Evolutionary conservation across 495 filamentous ascomycete species (phyloP).

Genomic region (Ascodesmis nigricans): DNA sequence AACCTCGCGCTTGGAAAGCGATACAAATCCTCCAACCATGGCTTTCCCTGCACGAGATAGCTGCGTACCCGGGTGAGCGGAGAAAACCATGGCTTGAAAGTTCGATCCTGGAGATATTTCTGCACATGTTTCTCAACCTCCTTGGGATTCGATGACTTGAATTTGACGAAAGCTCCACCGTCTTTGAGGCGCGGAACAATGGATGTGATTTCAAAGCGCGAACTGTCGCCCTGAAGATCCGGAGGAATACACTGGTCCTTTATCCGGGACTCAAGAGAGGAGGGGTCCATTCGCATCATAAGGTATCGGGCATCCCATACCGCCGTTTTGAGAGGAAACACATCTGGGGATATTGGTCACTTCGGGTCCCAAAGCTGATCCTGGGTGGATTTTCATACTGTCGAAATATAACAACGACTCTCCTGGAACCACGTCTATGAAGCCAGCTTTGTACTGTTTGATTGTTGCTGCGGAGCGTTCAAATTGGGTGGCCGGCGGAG

Average conservation of each 20-base stretch:
- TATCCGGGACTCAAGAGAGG: constrained; percentile 32
- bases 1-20: constrained; percentile 54
- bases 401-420: constrained; percentile 79
- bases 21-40: constrained; percentile 86
- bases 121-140: constrained; percentile 38
- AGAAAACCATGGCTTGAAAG: constrained; percentile 33
- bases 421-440: constrained; percentile 45
- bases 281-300: constrained; percentile 39
- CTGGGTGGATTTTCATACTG: no score
- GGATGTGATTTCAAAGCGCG: constrained; percentile 35
- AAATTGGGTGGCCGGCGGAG: constrained; percentile 1
- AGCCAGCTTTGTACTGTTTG: constrained; percentile 35
- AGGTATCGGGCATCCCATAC: constrained; percentile 37
- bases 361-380: no score
- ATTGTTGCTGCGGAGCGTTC: constrained; percentile 9
- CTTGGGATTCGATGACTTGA: constrained; percentile 31
- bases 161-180: constrained; percentile 85
- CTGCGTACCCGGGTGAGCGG: constrained; percentile 41
- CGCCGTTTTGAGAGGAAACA: constrained; percentile 60
- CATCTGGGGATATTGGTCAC: constrained; percentile 40
- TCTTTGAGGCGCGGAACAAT: constrained; percentile 69
- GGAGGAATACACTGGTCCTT: constrained; percentile 41
- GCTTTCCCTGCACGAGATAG: constrained; percentile 53
- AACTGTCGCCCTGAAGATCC: constrained; percentile 27
- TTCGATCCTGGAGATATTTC: constrained; percentile 39